Base-by-base conservation (phyloP, 1,284 basidiomycete species). In the Ganoderma meredithae region DNA sequence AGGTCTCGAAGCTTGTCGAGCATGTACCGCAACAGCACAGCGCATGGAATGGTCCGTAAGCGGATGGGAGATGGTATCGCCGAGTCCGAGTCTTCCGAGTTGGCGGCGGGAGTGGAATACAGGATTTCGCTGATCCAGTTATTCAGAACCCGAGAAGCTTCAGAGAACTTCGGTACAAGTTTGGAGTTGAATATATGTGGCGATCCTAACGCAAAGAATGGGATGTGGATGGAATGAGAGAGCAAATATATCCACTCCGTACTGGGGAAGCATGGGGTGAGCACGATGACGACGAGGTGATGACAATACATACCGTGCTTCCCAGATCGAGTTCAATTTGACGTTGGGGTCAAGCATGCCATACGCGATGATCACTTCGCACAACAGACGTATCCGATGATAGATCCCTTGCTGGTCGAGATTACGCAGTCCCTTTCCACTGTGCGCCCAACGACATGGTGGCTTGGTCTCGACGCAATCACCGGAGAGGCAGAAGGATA, bases 181-280 rank as follows among this genome's bases (percentile, higher is more conserved):
- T 13, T 15, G 8, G 17, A 15, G 4, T 60, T 8, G 25, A 60
- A 60, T 36, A 60, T 60, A 7, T 22, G 19, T 1, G 58, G 33
- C 15, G 58, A 40, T 3, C 58, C 58, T 10, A 60, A 33, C 2
- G 33, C n/a, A 19, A 60, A 60, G 58, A 60, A 60, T 7, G 58
- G 58, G 8, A 43, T n/a, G 4, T 43, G 40, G 19, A 60, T 19
- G 8, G 36, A 40, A 19, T 39, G 9, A 17, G 36, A 40, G 3
- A 60, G 33, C 25, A 19, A 12, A 31, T 15, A 7, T 27, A 53
- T 53, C 52, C 52, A 53, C 6, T 53, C 12, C 1, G 13, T 1
- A 0, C 52, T 53, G 13, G 6, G 13, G 25, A 31, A 53, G 15
- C 13, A 19, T 31, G 31, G 5, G 52, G 2, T 53, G 4, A 31